Evolutionary conservation across 345 rosid genomes (phyloP), one percentile per base, ranked within the genome.

Genomic region (Camelina neglecta): DNA sequence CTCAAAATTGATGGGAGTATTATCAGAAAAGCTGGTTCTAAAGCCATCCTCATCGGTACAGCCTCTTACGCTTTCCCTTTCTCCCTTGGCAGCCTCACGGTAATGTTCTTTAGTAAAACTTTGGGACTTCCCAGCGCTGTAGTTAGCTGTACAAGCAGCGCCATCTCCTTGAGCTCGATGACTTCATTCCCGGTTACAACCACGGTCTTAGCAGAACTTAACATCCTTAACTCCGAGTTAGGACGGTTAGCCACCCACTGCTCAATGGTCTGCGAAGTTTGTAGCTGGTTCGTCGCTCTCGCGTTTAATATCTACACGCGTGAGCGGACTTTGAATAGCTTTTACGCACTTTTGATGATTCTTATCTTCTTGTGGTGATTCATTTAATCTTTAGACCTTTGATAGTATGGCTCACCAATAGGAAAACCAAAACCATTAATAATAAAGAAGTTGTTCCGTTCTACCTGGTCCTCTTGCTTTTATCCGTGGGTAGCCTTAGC

Each of bases 141-240:
- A 13, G 0, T 53, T 50, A 39, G 16, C 39, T 79, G 78, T 41
- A 41, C 59, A 9, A 41, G 57, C 55, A 68, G 48, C 1, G 67
- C 60, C 0, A 33, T 79, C 63, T 21, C 79, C n/a, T 56, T 79
- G 48, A 48, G 72, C 67, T 57, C 79, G 0, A 64, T 87, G 79
- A 79, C 82, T 10, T 55, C 79, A 11, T 79, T 79, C 44, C 79
- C 82, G 18, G 79, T 79, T 13, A 79, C 75, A 69, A 74, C 82
- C 38, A 79, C 75, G 1, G 75, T 74, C 4, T 70, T 79, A 26
- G 68, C 75, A 0, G 82, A 79, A 11, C 75, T 79, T 1, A 79
- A 79, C 72, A 55, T 79, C 49, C 79, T 79, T 3, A 79, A 79
- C 79, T 79, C 82, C 2, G 82, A 79, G 49, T 72, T 79, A 29